Evolutionary conservation across 1,139 yeast genomes (phyloP), one percentile per base, ranked within the genome.

Genomic region (Wickerhamomyces sp.): DNA sequence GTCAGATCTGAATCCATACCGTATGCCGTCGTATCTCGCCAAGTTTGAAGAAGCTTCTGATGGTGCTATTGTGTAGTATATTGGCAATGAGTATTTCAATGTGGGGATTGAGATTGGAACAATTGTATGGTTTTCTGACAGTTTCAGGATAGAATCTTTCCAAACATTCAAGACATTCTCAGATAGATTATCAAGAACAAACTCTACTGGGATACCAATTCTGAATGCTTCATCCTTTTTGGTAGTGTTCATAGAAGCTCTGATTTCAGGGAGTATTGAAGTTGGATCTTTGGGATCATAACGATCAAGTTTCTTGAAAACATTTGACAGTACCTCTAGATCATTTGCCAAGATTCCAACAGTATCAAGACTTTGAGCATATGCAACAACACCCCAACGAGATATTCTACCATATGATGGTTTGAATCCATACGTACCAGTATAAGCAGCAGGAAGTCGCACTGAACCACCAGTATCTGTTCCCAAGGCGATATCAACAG

Each of bases 391-490:
- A 2, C 99, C 99, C 82, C 90, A 83, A 45, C 99, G 70, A 0
- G 97, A 90, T 3, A 94, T 68, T 34, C 96, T 71, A 0, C 99
- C 99, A 62, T 93, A 93, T 0, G 94, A 74, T 0, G 99, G 99
- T 62, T 93, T 93, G 68, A 87, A 90, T 0, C 99, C 99, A 39
- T 78, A 68, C 0, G 85, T 75, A 1, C 89, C 87, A 56, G 95
- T 84, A 64, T 85, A 88, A 26, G 95, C 82, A 1, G 96, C 95
- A 0, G 99, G 99, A 26, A 86, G 70, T 48, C 99, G 71, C 1
- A 93, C 89, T 0, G 97, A 89, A 0, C 99, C 99, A 5, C 99
- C 99, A 0, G 99, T 93, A 59, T 93, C 99, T 0, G 98, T 87
- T 0, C 99, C 99, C 37, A 94, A 65, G 1, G 88, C 75, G 49